phyloP scores from a whole-genome alignment of 495 filamentous ascomycete genomes.

The Hypoxylon intermedium region DNA sequence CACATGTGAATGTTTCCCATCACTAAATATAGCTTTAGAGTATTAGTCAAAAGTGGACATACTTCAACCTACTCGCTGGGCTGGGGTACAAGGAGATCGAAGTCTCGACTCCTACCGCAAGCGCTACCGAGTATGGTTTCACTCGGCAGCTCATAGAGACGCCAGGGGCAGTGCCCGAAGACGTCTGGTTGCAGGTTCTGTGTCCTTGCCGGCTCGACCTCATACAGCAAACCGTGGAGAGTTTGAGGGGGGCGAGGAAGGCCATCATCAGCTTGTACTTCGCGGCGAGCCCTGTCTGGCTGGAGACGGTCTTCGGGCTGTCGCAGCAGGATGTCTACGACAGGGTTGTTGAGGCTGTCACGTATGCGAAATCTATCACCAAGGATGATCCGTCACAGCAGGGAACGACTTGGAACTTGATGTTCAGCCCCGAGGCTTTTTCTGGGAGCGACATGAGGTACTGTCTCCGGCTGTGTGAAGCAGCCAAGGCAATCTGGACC shows the following conservation, averaged over 20 bases:
- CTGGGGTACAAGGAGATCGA: conserved; percentile 99
- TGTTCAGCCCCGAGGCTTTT: conserved; percentile 97
- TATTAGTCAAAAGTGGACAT: conserved; percentile 90
- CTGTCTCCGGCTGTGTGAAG: conserved; percentile 83
- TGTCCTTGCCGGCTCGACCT: conserved; percentile 92
- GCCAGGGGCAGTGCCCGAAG: conserved; percentile 83
- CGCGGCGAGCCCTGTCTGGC: conserved; percentile 88
- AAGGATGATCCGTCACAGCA: conserved; percentile 85
- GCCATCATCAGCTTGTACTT: conserved; percentile 97
- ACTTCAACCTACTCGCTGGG: conserved; percentile 92
- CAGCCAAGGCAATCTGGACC: conserved; percentile 94
- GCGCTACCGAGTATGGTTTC: conserved; percentile 97
- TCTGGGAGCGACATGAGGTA: too few relatives aligned
- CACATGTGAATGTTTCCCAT: too few relatives aligned
- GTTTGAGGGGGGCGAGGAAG: conserved; percentile 88
- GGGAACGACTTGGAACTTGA: conserved; percentile 88
- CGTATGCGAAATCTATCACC: conserved; percentile 86
- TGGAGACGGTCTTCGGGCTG: conserved; percentile 86
- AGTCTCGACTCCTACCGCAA: conserved; percentile 92
- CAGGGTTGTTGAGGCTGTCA: too few relatives aligned
- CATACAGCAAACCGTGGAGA: conserved; percentile 88
- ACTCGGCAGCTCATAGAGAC: conserved; percentile 88
- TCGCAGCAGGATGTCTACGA: too few relatives aligned
- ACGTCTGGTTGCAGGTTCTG: conserved; percentile 96
- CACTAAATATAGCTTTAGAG: too few relatives aligned